Conservation (phyloP, 2,329 filamentous ascomycete genomes). For the Penicillium sp. region DNA sequence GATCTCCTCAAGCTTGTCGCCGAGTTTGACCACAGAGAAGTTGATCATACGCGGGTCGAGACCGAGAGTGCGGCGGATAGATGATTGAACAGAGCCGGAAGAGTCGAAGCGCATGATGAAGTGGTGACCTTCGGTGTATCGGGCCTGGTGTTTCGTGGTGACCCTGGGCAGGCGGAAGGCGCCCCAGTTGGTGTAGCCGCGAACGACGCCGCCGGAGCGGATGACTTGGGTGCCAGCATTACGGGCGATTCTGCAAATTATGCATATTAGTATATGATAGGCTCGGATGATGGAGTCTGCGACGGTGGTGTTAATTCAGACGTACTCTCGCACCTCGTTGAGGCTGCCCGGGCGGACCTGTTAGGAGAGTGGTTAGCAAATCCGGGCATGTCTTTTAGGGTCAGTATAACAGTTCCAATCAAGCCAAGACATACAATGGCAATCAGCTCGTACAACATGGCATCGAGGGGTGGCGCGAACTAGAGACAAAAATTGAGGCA, state of each 20-base stretch:
- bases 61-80: constrained; percentile 64
- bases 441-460: constrained; percentile 96
- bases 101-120: constrained; percentile 96
- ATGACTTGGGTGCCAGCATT: constrained; percentile 77
- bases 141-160: constrained; percentile 69
- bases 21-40: constrained; percentile 77
- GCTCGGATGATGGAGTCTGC: constrained; percentile 5
- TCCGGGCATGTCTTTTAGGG: background rate
- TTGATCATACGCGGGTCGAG: constrained; percentile 87
- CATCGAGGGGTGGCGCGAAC: constrained; percentile 19
- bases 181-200: constrained; percentile 92
- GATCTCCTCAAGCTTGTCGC: constrained; percentile 55
- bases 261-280: constrained; percentile 5
- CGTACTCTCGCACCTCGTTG: constrained; percentile 88
- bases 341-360: constrained; percentile 88
- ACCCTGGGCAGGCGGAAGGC: constrained; percentile 76
- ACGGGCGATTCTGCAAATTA: constrained; percentile 64
- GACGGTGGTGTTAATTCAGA: constrained; percentile 19
- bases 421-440: constrained; percentile 64
- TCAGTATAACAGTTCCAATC: background rate
- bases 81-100: constrained; percentile 62
- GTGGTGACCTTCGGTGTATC: constrained; percentile 81
- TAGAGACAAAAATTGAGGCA: constrained; percentile 12
- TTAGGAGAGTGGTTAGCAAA: constrained; percentile 13
- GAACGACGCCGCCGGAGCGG: constrained; percentile 74